Evolutionary conservation across 768 basidiomycete species (phyloP).

Genomic region (Scleroderma citrinum): DNA sequence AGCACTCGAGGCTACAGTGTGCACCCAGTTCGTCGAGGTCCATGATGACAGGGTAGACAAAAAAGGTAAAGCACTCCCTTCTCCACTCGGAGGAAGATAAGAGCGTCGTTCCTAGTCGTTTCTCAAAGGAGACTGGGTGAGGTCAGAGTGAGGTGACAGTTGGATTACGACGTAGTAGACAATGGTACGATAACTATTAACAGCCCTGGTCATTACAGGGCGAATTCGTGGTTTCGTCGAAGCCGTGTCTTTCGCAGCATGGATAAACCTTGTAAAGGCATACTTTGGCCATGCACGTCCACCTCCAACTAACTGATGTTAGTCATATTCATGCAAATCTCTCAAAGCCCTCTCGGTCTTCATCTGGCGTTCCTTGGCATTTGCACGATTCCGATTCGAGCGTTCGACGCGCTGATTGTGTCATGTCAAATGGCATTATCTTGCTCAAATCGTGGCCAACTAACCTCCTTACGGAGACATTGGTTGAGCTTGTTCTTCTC

Average conservation of each 20-base stretch:
- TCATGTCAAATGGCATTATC: not conserved
- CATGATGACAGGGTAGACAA: constrained; percentile 14
- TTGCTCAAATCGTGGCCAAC: constrained; percentile 2
- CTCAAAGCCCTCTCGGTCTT: constrained; percentile 57
- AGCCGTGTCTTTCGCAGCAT: no score
- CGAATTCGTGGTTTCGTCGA: no score
- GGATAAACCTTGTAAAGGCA: no score
- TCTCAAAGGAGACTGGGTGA: not conserved
- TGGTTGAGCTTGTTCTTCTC: constrained; percentile 62
- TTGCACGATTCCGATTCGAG: constrained; percentile 52
- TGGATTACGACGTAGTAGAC: no score
- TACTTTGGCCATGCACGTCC: no score
- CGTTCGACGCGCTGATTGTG: constrained; percentile 49
- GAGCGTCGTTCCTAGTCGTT: no score
- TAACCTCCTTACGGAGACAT: constrained; percentile 69
- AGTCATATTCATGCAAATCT: constrained; percentile 52
- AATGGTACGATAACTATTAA: no score
- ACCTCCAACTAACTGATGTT: no score
- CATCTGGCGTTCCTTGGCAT: constrained; percentile 48
- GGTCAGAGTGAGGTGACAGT: no score
- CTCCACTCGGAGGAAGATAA: no score
- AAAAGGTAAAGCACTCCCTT: no score
- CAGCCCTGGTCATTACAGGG: no score
- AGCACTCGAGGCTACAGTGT: constrained; percentile 56
- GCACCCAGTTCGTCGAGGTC: constrained; percentile 52